A percentile compares a stretch with the other conserved stretches of the same genome.
These are phyloP conservation scores for Coemansia sp. DNA, from an alignment of 192 early-diverging fungal genomes.

Conservation along the genomic window DNA sequence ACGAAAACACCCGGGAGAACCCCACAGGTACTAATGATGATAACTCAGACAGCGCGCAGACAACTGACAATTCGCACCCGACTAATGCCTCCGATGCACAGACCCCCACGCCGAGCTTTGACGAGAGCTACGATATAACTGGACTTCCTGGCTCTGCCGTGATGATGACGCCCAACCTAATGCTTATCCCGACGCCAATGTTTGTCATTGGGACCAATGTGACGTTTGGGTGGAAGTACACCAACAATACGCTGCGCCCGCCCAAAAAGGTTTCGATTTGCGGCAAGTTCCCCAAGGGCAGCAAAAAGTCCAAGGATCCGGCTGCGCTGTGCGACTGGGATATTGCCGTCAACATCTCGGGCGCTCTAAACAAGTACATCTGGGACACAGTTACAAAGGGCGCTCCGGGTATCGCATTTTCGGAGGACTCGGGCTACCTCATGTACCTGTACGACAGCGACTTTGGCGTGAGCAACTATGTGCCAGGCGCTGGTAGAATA, in stretches of 20 bases:
- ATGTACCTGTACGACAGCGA: conserved; percentile 49
- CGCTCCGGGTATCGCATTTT: conserved; percentile 31
- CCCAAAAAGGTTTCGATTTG: conserved; percentile 43
- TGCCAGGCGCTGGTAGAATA: conserved; percentile 35
- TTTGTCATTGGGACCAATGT: conserved; percentile 45
- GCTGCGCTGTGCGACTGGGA: conserved; percentile 37
- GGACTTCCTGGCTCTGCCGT: conserved; percentile 27
- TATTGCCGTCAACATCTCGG: conserved; percentile 47
- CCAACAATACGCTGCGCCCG: conserved; percentile 22
- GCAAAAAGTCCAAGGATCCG: conserved; percentile 12
- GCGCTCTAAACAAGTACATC: conserved; percentile 25
- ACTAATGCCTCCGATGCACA: neutral
- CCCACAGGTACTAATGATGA: conserved; percentile 6
- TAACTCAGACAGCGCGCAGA: neutral
- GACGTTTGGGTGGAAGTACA: conserved; percentile 42
- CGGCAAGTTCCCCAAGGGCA: conserved; percentile 39
- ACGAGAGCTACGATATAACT: conserved; percentile 40
- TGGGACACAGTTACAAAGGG: conserved; percentile 45
- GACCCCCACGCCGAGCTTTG: conserved; percentile 23
- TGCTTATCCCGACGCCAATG: conserved; percentile 37
- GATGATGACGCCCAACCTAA: conserved; percentile 33
- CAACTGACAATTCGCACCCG: neutral
- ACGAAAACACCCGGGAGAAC: conserved; percentile 12
- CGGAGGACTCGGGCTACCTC: conserved; percentile 31
- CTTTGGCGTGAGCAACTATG: conserved; percentile 25